Conservation (phyloP, 176 grass and related monocot species). For the Aegilops speltoides region DNA sequence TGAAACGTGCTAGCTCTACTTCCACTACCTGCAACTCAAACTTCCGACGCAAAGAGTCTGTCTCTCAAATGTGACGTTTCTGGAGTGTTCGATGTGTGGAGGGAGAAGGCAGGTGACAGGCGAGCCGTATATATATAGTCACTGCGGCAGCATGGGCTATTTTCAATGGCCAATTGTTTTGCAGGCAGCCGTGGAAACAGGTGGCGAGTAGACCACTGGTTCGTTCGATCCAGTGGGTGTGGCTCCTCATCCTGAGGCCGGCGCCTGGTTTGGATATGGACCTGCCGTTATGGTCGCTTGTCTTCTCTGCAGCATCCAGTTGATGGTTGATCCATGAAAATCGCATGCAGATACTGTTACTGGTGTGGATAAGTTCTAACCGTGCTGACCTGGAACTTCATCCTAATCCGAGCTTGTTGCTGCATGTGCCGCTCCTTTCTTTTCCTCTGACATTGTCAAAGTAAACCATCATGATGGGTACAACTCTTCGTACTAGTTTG, state of each 20-base stretch:
- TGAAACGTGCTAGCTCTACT: neutral
- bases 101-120: neutral
- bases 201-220: conserved; percentile 50
- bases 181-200: conserved; percentile 23
- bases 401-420: conserved; percentile 4
- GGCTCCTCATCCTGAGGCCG: neutral
- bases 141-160: neutral
- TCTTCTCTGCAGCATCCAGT: conserved; percentile 12
- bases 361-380: conserved; percentile 18
- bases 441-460: conserved; percentile 24
- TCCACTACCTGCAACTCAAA: neutral
- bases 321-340: neutral
- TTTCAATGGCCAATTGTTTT: conserved; percentile 62
- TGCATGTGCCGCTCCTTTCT: conserved; percentile 11
- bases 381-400: conserved; percentile 29
- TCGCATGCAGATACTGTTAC: neutral
- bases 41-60: neutral
- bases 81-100: neutral
- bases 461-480: conserved; percentile 6
- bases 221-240: conserved; percentile 48
- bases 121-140: neutral
- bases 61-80: neutral
- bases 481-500: neutral
- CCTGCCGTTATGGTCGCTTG: neutral
- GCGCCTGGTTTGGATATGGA: conserved; percentile 25